Percentiles rank a stretch among this genome's conserved stretches.
Evolutionary conservation across 2,329 filamentous ascomycete species (phyloP).

Genomic region (Pestalotiopsis sp.): DNA sequence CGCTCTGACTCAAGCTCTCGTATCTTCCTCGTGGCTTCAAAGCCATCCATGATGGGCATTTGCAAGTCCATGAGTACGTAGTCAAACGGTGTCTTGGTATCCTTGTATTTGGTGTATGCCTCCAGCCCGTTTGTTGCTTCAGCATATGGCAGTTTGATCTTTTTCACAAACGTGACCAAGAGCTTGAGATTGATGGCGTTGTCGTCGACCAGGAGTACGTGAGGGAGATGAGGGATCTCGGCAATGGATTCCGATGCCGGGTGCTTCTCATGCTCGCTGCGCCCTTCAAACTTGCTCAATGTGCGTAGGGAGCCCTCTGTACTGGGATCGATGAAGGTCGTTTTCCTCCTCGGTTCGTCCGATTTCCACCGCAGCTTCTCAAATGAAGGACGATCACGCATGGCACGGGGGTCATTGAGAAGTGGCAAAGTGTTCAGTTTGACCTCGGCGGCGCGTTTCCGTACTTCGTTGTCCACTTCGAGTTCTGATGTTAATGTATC

Average conservation of each 20-base stretch:
- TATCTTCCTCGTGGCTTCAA: constrained; percentile 42
- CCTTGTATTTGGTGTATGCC: constrained; percentile 89
- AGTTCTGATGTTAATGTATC: background rate
- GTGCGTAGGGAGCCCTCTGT: background rate
- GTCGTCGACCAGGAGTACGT: constrained; percentile 96
- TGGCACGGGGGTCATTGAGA: constrained; percentile 16
- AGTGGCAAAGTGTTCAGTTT: constrained; percentile 18
- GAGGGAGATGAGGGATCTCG: background rate
- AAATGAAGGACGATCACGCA: constrained; percentile 20
- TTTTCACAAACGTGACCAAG: constrained; percentile 92
- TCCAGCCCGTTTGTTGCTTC: constrained; percentile 94
- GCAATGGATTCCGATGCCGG: background rate
- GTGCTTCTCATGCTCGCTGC: background rate
- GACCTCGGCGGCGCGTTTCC: background rate
- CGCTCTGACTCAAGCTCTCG: constrained; percentile 42
- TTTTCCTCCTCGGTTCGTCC: constrained; percentile 9
- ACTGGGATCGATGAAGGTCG: background rate
- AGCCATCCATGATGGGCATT: constrained; percentile 50
- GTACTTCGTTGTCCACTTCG: background rate
- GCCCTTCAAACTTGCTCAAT: background rate
- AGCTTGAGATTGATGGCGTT: constrained; percentile 97
- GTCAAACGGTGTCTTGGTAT: constrained; percentile 77
- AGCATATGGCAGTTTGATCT: constrained; percentile 92
- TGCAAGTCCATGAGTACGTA: constrained; percentile 87
- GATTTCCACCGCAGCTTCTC: constrained; percentile 23